Evolutionary conservation across 495 filamentous ascomycete species (phyloP).

Genomic region (Podospora fimiseda): DNA sequence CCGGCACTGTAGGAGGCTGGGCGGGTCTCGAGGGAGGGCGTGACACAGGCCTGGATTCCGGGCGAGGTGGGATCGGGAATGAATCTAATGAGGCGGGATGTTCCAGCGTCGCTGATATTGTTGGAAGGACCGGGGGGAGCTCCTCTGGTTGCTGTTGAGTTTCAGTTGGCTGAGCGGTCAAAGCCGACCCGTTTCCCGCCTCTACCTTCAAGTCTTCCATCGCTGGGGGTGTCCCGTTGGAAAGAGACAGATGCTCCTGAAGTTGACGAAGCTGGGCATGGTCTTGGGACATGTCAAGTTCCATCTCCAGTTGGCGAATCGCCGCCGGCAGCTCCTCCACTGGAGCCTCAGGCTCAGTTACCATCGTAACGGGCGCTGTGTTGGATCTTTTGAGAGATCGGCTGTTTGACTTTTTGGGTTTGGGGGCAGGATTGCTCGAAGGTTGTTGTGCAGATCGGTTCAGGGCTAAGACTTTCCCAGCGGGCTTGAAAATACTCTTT

Average conservation of each 20-base stretch:
- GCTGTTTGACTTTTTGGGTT: constrained; percentile 11
- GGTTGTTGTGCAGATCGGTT: constrained; percentile 14
- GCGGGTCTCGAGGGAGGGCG: constrained; percentile 16
- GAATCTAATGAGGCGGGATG: constrained; percentile 11
- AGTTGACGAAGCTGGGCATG: neutral
- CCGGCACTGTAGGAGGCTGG: constrained; percentile 5
- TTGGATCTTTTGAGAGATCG: constrained; percentile 22
- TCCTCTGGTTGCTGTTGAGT: neutral
- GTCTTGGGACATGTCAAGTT: neutral
- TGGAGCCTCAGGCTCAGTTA: constrained; percentile 9
- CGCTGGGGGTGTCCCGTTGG: neutral
- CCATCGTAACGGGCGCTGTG: constrained; percentile 19
- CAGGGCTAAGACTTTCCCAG: constrained; percentile 21
- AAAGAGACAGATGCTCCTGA: neutral
- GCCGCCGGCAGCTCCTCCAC: constrained; percentile 1
- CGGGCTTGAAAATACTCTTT: constrained; percentile 40
- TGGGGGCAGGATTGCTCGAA: constrained; percentile 6
- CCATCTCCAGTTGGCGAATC: constrained; percentile 1
- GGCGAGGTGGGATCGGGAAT: constrained; percentile 3
- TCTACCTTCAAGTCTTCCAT: constrained; percentile 1
- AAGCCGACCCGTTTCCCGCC: neutral
- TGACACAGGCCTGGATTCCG: constrained; percentile 13
- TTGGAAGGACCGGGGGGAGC: neutral
- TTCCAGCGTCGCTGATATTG: constrained; percentile 9
- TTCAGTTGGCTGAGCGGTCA: neutral